Base-by-base conservation (phyloP, 768 basidiomycete species). In the Sutorius australiensis region DNA sequence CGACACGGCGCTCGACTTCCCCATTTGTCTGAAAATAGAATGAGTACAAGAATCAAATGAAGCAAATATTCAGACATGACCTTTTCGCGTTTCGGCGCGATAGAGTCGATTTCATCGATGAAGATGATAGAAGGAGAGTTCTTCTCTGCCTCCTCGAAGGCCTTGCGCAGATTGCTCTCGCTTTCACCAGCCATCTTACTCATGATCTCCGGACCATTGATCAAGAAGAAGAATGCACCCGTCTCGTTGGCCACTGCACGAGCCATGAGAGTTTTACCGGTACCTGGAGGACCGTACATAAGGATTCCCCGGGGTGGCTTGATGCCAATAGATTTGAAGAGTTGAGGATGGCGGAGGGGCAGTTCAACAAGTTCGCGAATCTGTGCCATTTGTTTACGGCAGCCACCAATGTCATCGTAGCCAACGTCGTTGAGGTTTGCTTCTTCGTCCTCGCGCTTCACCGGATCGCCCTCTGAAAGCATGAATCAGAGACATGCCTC, bases 281-380 rank as follows among this genome's bases (percentile, higher is more conserved):
- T 98, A 79, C 97, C 97, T 32, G 95, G 95, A 58, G 95, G 95
- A 51, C 95, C 95, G 67, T 82, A 99, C 92, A 99, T 89, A 60
- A 99, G 86, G 65, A 99, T 95, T 80, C 95, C 95, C 61, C 95
- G 88, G 21, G 95, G 95, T 31, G 97, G 97, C 73, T 98, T 99
- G 82, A 99, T 99, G 83, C 97, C 97, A 68, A 99, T 99, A 24
- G 95, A 95, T 71, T 99, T 99, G 87, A 98, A 99, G 13, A 99
- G 83, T 74, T 98, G 95, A 39, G 97, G 97, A 74, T 99, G 97
- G 53, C 97, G 93, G 39, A 98, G 81, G 31, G 97, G 97, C 3
- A 99, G 80, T 72, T 99, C 97, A 59, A 98, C 97, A 36, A 99
- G 86, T 78, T 98, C 97, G 72, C 97, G 94, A 56, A 99, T 98